phyloP scores from a whole-genome alignment of 2,329 filamentous ascomycete species.

The Alternaria brassicae region DNA sequence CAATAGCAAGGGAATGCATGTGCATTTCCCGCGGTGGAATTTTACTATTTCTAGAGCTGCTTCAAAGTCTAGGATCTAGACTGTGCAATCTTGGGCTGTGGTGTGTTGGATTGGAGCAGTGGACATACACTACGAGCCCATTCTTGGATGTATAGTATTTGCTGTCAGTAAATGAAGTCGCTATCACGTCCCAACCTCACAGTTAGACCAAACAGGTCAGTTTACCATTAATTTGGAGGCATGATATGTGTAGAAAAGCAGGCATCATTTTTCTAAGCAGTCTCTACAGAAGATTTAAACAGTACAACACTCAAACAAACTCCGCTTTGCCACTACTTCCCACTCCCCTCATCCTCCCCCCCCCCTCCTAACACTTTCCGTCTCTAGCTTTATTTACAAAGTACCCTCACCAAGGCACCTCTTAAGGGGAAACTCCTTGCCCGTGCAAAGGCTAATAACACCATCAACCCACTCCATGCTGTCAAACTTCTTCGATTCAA shows the following conservation, averaged over 20 bases:
- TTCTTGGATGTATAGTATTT: background rate
- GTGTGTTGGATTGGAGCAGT: background rate
- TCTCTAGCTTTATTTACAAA: slow-evolving; percentile 22
- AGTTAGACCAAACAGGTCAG: no score
- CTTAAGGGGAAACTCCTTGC: slow-evolving; percentile 47
- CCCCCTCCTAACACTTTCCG: background rate
- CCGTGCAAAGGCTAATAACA: slow-evolving; percentile 49
- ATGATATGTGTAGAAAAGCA: no score
- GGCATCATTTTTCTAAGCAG: background rate
- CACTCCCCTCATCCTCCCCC: background rate
- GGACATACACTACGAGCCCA: background rate
- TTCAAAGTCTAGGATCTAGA: background rate
- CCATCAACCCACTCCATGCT: slow-evolving; percentile 53
- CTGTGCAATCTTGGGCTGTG: background rate
- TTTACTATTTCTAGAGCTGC: slow-evolving; percentile 38
- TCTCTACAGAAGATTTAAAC: background rate
- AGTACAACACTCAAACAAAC: background rate
- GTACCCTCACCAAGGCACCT: slow-evolving; percentile 50
- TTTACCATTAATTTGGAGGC: no score
- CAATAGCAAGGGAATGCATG: slow-evolving; percentile 32
- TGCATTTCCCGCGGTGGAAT: slow-evolving; percentile 53
- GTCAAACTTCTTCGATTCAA: slow-evolving; percentile 41
- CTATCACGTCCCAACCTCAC: background rate
- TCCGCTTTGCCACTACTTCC: background rate
- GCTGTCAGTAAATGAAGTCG: background rate